Evolutionary conservation across 2,329 filamentous ascomycete genomes (phyloP).

Genomic region (Oidium heveae): DNA sequence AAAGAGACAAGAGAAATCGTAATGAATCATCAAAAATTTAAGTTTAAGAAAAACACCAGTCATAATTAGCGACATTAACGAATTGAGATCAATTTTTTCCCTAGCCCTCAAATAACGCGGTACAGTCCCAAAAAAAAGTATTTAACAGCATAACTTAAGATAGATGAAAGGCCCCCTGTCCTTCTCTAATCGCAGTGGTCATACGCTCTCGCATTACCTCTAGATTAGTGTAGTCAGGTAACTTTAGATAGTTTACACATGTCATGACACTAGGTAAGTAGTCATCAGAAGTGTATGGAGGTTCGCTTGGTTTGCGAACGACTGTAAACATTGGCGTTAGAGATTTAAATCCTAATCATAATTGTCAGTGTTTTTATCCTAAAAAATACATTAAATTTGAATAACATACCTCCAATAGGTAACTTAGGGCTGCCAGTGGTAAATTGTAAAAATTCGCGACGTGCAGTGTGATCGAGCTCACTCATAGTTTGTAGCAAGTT

Average conservation of each 20-base stretch:
- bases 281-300: conserved; percentile 80
- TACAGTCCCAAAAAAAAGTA: not conserved
- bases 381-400: not conserved
- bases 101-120: not conserved
- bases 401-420: conserved; percentile 68
- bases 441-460: conserved; percentile 89
- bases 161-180: conserved; percentile 91
- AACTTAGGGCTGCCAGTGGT: conserved; percentile 95
- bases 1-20: not conserved
- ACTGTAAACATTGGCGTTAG: conserved; percentile 97
- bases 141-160: conserved; percentile 27
- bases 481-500: conserved; percentile 92
- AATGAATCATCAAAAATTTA: not conserved
- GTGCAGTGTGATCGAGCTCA: conserved; percentile 45
- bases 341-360: conserved; percentile 59
- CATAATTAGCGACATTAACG: not conserved
- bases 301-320: conserved; percentile 94
- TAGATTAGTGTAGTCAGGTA: conserved; percentile 74
- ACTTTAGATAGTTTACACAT: conserved; percentile 94
- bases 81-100: not conserved
- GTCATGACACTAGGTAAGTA: conserved; percentile 99
- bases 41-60: not conserved
- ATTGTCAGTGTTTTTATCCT: conserved; percentile 13
- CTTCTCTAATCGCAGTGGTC: conserved; percentile 70
- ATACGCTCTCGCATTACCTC: conserved; percentile 56